A percentile compares a stretch with the other conserved stretches of the same genome.
Evolutionary conservation across 2,329 filamentous ascomycete species (phyloP).

Genomic region (Aspergillus quadricinctus): DNA sequence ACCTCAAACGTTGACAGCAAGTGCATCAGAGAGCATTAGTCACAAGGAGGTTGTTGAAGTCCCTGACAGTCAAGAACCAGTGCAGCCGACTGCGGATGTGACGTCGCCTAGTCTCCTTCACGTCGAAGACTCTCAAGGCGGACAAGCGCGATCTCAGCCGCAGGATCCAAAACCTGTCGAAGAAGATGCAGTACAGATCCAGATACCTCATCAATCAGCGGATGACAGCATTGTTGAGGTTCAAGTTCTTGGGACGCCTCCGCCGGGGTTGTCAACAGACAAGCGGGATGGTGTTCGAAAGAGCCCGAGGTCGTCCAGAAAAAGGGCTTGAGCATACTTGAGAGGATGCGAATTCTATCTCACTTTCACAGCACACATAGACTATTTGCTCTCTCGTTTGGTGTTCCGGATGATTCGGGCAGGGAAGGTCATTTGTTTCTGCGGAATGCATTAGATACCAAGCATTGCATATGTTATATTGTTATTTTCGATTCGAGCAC

Average conservation of each 20-base stretch:
- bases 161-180: background rate
- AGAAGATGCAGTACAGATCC: background rate
- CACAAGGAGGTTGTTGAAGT: slow-evolving; percentile 21
- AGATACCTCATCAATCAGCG: background rate
- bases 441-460: slow-evolving; percentile 21
- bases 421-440: slow-evolving; percentile 5
- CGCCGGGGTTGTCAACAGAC: slow-evolving; percentile 4
- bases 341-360: slow-evolving; percentile 1
- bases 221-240: slow-evolving; percentile 13
- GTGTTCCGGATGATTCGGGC: background rate
- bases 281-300: background rate
- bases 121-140: background rate
- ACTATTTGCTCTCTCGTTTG: background rate
- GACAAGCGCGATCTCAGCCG: background rate
- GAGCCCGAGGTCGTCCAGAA: background rate
- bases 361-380: background rate
- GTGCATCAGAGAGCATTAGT: background rate
- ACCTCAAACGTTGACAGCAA: background rate
- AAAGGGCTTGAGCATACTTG: background rate
- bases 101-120: background rate
- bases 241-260: slow-evolving; percentile 25
- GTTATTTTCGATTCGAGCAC: background rate
- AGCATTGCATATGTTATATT: slow-evolving; percentile 9
- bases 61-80: slow-evolving; percentile 27
- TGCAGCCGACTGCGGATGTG: background rate